Evolutionary conservation across 805 yeast species (phyloP), one percentile per base, ranked within the genome.

Genomic region (Wickerhamomyces bisporus): DNA sequence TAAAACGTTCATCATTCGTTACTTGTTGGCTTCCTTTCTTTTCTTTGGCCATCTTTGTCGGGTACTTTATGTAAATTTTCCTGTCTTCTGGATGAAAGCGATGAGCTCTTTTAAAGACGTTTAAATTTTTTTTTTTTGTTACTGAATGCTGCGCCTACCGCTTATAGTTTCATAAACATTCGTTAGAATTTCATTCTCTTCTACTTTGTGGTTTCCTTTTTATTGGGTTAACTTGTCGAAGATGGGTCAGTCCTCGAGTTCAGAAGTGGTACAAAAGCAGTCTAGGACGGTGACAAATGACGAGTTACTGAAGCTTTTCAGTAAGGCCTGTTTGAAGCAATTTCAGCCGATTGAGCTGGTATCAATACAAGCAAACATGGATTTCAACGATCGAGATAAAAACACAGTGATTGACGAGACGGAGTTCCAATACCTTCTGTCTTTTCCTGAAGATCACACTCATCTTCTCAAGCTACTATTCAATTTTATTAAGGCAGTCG

Each of bases 1-100:
- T 64, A 60, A 91, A 91, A 57, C 98, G 76, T 18, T 81, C 73
- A 64, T 93, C 98, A 3, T 61, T 52, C 3, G 80, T 72, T 6
- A 71, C 35, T 11, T 42, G 38, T 27, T 40, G 34, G 30, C 35
- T 38, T 7, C 32, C 32, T 32, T 42, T 34, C 30, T 38, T 25
- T 9, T 26, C 33, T 11, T 32, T 30, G n/a, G 32, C 37, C 37
- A 34, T 34, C 6, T 20, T 21, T 9, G n/a, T n/a, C n/a, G n/a
- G 14, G 19, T 16, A 8, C 5, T 10, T 15, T 28, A 28, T 14
- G 7, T 26, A 8, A 12, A n/a, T 7, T 26, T 13, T 26, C 6
- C 13, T 12, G 28, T 26, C 6, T 6, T 26, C 13, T 12, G 13
- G 6, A 6, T 26, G n/a, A 12, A 26, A 9, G 28, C 28, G 15